Conservation (phyloP, 2,329 filamentous ascomycete genomes). For the Colletotrichum sp. region DNA sequence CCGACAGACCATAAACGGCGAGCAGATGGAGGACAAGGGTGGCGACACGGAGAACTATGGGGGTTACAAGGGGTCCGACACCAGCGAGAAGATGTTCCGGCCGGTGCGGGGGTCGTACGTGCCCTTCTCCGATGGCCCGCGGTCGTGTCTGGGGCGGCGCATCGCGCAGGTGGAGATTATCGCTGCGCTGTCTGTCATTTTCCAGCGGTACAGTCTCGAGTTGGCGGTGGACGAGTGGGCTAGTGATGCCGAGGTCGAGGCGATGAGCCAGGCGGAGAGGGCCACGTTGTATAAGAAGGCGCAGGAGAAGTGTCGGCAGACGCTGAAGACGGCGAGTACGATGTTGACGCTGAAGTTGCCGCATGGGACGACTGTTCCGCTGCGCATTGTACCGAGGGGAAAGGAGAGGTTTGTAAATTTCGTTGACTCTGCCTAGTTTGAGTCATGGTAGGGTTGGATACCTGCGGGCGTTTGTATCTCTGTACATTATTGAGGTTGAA, state of each 20-base stretch:
- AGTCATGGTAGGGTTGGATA: neutral
- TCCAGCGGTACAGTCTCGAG: slow-evolving; percentile 69
- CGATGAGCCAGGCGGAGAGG: slow-evolving; percentile 51
- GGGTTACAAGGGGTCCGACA: slow-evolving; percentile 64
- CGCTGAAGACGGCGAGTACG: slow-evolving; percentile 60
- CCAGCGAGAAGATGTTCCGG: slow-evolving; percentile 64
- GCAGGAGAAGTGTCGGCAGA: slow-evolving; percentile 54
- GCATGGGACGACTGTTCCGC: slow-evolving; percentile 61
- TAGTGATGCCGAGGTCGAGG: slow-evolving; percentile 55
- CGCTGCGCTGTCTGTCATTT: slow-evolving; percentile 57
- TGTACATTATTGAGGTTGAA: neutral
- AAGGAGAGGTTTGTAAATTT: slow-evolving; percentile 67
- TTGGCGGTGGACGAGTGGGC: slow-evolving; percentile 68
- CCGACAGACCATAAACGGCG: slow-evolving; percentile 30
- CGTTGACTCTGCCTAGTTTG: slow-evolving; percentile 25
- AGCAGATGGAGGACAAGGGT: slow-evolving; percentile 25
- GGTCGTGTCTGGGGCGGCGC: slow-evolving; percentile 61
- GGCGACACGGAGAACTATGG: slow-evolving; percentile 54
- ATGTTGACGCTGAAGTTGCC: slow-evolving; percentile 76
- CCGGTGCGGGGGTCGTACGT: slow-evolving; percentile 61
- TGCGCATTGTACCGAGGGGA: slow-evolving; percentile 72
- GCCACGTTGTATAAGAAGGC: slow-evolving; percentile 65
- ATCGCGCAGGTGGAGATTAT: slow-evolving; percentile 65
- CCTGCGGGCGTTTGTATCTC: neutral
- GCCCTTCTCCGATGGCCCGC: slow-evolving; percentile 62